Evolutionary conservation across 2,329 filamentous ascomycete genomes (phyloP), one percentile per base, ranked within the genome.

Genomic region (Beauveria brongniartii): DNA sequence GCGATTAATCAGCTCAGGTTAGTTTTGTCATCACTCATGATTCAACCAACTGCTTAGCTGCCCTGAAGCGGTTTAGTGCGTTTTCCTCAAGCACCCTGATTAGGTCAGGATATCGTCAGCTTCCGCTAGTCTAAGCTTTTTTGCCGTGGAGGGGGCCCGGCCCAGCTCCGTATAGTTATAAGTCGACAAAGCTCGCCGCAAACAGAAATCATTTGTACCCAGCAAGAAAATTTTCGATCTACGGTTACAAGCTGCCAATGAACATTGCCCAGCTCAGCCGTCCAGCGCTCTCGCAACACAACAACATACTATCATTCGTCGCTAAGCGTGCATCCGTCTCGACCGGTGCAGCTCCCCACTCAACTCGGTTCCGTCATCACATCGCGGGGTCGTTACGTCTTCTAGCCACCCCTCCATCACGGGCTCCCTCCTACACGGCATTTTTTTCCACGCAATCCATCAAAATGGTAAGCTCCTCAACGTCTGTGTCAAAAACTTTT

Each of bases 31-130:
- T 37, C 12, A 37, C 34, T 37, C 34, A 37, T 37, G 34, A 37
- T 16, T 37, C 34, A 37, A 37, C 34, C 34, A 37, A 37, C 34
- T 37, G 34, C 34, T 14, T 37, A 16, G 34, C 5, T 37, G 10
- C 14, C 34, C 5, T 16, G 34, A 37, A 55, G 28, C 24, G 10
- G 54, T 22, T 24, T 56, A 57, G 55, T 16, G 26, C 28, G 5
- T 10, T 18, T 24, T 18, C 2, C 14, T 22, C 34, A 20, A 43
- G n/a, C 41, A 14, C 55, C 41, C 20, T 53, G 56, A 59, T 59
- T 59, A 59, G 48, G 56, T 59, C 56, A 59, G 56, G 56, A 53
- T 59, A 44, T 51, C 14, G 56, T 59, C 56, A 59, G 56, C 56
- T 51, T 18, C 34, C 46, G 18, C 56, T 44, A 52, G 44, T 53